Base-by-base conservation (phyloP, 345 rosid species). In the Gossypium mustelinum region DNA sequence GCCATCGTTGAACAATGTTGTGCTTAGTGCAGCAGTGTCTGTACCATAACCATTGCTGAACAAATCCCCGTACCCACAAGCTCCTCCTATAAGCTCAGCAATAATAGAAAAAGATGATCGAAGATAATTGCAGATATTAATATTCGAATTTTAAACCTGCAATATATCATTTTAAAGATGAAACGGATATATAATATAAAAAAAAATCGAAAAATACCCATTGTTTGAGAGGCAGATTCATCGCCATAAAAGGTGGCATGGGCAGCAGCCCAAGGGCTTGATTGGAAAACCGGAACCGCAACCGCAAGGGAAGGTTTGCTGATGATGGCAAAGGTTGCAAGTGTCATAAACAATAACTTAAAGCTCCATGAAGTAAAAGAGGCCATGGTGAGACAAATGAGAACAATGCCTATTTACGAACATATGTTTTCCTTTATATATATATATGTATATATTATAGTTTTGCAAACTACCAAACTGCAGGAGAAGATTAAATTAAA, bases 41-140 rank as follows among this genome's bases (percentile, higher is more conserved):
- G 87, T 90, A 3, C 90, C 90, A 18, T 90, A 94, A 3, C 97
- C 94, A 3, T 81, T 90, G 29, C 75, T 47, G 62, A 89, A 78
- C 75, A 94, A 61, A 74, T 94, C 87, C 14, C 94, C 98, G 52
- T 90, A 94, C 25, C 95, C 98, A 81, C 98, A 94, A 57, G 97
- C 97, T 54, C 98, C 97, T 64, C 97, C 97, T 44, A 50, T 20
- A 47, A 47, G 51, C 51, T 47, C 51, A 11, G 0, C 0, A 11
- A 47, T 34, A 34, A 34, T 34, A 9, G 13, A 47, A 11, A 10
- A 9, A 11, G 51, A 12, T 11, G 11, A 11, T 9, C 0, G 12
- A 47, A 45, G 12, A 45, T 29, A 29, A 45, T 8, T 45, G 1
- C 12, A 45, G 7, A 45, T 45, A 45, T 7, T 16, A 20, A 17